A percentile compares a stretch with the other conserved stretches of the same genome.
These are phyloP conservation scores for Hexamita inflata DNA, from an alignment of 208 protist species.

Conservation along the genomic window DNA sequence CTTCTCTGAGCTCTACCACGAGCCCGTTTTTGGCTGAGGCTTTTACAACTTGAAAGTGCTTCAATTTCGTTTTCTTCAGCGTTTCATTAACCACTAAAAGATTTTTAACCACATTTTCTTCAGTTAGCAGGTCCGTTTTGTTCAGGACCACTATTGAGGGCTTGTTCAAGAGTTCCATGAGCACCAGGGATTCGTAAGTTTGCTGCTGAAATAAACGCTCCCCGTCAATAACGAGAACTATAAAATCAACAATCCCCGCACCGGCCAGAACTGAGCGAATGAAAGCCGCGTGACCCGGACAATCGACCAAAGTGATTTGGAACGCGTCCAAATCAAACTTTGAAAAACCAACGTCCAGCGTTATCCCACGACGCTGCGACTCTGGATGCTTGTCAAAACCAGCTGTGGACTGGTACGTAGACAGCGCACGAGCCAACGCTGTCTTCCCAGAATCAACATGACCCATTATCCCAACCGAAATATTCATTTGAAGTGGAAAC, in stretches of 20 bases:
- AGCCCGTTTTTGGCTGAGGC: no score
- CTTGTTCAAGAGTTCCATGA: not conserved
- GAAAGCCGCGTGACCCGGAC: slow-evolving; percentile 30
- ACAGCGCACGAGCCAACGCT: not conserved
- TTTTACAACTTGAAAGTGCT: no score
- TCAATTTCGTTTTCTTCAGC: no score
- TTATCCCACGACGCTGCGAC: slow-evolving; percentile 30
- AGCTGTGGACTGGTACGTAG: slow-evolving; percentile 21
- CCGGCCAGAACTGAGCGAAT: slow-evolving; percentile 31
- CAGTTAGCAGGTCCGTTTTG: not conserved
- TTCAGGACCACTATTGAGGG: not conserved
- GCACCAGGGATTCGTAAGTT: not conserved
- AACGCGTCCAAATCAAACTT: not conserved
- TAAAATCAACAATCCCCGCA: not conserved
- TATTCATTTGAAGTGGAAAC: slow-evolving; percentile 2
- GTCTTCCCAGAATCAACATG: slow-evolving; percentile 35
- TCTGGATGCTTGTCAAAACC: slow-evolving; percentile 35
- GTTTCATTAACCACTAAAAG: no score
- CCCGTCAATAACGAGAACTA: slow-evolving; percentile 21
- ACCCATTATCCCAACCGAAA: slow-evolving; percentile 19
- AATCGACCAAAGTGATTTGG: slow-evolving; percentile 32
- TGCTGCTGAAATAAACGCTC: slow-evolving; percentile 23
- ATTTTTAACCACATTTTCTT: no score
- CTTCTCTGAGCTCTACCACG: no score
- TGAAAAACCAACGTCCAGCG: slow-evolving; percentile 35